These are phyloP conservation scores for Thelonectria olida DNA, from an alignment of 2,329 filamentous ascomycete genomes.

Conservation along the genomic window DNA sequence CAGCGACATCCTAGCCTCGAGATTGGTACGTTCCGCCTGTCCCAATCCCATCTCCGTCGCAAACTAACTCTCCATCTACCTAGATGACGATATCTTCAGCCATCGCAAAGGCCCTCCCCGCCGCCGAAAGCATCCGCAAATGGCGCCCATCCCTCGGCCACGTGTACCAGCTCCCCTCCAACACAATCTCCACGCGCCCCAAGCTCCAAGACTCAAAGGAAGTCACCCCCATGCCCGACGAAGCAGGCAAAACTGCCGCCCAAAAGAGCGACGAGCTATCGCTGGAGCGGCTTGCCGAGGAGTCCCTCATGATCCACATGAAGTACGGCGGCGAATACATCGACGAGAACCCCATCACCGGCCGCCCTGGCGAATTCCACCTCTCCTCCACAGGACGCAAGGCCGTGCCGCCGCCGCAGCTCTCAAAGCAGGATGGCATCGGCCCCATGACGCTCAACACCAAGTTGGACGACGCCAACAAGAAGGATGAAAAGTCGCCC, in stretches of 20 bases:
- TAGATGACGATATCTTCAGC: conserved; percentile 65
- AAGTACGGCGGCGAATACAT: conserved; percentile 71
- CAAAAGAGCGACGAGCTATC: conserved; percentile 51
- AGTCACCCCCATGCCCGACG: conserved; percentile 58
- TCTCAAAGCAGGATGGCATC: conserved; percentile 43
- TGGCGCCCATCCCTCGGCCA: conserved; percentile 66
- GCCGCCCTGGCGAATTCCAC: conserved; percentile 72
- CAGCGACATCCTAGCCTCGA: conserved; percentile 66
- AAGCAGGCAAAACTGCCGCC: conserved; percentile 40
- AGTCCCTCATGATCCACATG: conserved; percentile 66
- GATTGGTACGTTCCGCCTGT: conserved; percentile 58
- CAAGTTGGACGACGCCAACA: conserved; percentile 51
- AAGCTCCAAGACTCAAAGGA: conserved; percentile 54
- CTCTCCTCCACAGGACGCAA: conserved; percentile 69
- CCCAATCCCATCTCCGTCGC: not conserved
- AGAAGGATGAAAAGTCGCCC: conserved; percentile 57
- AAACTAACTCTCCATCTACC: conserved; percentile 15
- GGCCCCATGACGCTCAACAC: conserved; percentile 50
- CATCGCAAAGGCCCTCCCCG: conserved; percentile 62
- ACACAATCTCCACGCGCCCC: conserved; percentile 35
- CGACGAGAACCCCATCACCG: conserved; percentile 74
- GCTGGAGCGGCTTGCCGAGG: conserved; percentile 62
- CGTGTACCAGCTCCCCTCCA: conserved; percentile 55
- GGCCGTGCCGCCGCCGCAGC: conserved; percentile 45
- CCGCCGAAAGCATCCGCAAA: conserved; percentile 58